Percentiles rank a stretch among this genome's conserved stretches.
These are phyloP conservation scores for Immersiella caudata DNA, from an alignment of 495 filamentous ascomycete genomes.

Conservation along the genomic window DNA sequence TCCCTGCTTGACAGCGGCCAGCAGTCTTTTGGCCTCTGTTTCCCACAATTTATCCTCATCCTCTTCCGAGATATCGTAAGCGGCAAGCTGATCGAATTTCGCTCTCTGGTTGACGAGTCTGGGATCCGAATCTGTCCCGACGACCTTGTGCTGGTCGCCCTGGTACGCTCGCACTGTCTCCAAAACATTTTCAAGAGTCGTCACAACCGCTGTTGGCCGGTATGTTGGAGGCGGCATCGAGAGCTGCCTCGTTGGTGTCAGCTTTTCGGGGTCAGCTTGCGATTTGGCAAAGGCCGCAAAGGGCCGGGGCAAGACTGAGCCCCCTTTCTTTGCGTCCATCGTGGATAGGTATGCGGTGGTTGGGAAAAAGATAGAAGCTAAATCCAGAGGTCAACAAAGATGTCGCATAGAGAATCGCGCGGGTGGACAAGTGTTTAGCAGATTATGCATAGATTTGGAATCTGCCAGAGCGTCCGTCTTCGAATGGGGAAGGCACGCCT, in stretches of 20 bases:
- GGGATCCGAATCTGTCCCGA: neutral
- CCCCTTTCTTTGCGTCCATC: neutral
- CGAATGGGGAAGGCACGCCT: too few relatives aligned
- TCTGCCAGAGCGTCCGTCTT: too few relatives aligned
- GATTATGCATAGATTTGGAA: too few relatives aligned
- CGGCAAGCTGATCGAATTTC: conserved; percentile 1
- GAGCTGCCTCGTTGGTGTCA: neutral
- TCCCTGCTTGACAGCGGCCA: neutral
- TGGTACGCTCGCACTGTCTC: neutral
- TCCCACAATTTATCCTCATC: neutral
- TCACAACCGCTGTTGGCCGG: neutral
- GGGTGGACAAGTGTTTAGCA: too few relatives aligned
- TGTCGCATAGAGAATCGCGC: too few relatives aligned
- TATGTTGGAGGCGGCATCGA: neutral
- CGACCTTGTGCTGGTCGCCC: neutral
- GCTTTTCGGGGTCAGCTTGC: neutral
- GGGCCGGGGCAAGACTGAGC: neutral
- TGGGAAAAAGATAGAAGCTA: too few relatives aligned
- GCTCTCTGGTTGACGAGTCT: neutral
- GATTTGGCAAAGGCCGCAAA: neutral
- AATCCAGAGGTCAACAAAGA: too few relatives aligned
- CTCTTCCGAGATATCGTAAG: neutral
- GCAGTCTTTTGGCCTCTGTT: neutral
- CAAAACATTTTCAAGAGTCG: neutral
- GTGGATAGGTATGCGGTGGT: too few relatives aligned